These are phyloP conservation scores for Pontederia crassipes DNA, from an alignment of 176 grass and related monocot species.

Conservation along the genomic window DNA sequence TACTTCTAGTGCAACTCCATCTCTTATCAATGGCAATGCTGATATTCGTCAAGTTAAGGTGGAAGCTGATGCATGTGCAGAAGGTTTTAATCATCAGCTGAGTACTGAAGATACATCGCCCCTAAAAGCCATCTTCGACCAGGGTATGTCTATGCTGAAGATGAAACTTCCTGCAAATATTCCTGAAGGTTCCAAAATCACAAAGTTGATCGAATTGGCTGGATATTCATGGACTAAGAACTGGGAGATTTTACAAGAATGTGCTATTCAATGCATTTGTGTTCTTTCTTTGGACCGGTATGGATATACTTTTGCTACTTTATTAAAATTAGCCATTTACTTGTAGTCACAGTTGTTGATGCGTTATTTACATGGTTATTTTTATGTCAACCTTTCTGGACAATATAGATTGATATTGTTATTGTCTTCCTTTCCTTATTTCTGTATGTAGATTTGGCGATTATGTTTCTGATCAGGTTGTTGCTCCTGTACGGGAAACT, in stretches of 20 bases:
- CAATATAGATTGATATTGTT: background rate
- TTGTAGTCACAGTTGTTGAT: too few relatives aligned
- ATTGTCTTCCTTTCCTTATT: conserved; percentile 7
- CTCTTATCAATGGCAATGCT: conserved; percentile 24
- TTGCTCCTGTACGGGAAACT: conserved; percentile 93
- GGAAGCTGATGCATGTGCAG: conserved; percentile 32
- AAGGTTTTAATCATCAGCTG: conserved; percentile 21
- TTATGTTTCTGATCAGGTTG: conserved; percentile 99
- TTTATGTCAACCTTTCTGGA: background rate
- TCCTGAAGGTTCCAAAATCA: conserved; percentile 54
- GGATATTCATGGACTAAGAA: conserved; percentile 75
- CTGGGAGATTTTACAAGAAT: conserved; percentile 98
- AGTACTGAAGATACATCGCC: conserved; percentile 23
- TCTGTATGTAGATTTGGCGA: conserved; percentile 69
- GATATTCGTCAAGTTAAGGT: conserved; percentile 43
- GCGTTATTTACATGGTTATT: background rate
- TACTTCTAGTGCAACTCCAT: conserved; percentile 18
- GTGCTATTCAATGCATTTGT: conserved; percentile 90
- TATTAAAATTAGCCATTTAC: background rate
- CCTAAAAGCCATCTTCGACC: conserved; percentile 20
- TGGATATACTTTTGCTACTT: conserved; percentile 17
- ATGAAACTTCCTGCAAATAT: conserved; percentile 32
- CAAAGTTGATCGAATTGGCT: conserved; percentile 60
- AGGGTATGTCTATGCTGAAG: conserved; percentile 17
- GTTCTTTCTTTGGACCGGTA: conserved; percentile 98